These are phyloP conservation scores for Sporothrix luriei DNA, from an alignment of 2,329 filamentous ascomycete genomes.

Conservation along the genomic window DNA sequence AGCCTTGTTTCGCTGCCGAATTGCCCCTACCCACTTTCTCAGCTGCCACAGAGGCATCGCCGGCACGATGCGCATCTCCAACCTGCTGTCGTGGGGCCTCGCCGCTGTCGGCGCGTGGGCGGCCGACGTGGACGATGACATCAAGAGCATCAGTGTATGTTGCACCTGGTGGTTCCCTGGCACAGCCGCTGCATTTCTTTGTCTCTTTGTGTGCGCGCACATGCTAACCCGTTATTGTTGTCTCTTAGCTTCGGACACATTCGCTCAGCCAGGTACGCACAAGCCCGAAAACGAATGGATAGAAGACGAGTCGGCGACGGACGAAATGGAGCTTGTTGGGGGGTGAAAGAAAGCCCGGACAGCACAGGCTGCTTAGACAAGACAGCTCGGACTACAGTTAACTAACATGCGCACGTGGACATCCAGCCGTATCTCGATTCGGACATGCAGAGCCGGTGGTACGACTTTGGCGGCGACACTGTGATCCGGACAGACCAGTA, in stretches of 20 bases:
- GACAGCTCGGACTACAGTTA: background rate
- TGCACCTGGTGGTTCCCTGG: background rate
- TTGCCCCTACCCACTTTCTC: background rate
- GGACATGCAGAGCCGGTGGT: slow-evolving; percentile 98
- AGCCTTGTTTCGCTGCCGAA: background rate
- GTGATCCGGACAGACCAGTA: slow-evolving; percentile 78
- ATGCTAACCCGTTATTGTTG: slow-evolving; percentile 34
- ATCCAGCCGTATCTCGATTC: slow-evolving; percentile 90
- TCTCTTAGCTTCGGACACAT: slow-evolving; percentile 77
- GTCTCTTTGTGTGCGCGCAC: slow-evolving; percentile 1
- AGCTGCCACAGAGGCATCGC: slow-evolving; percentile 20
- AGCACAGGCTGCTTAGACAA: too few relatives aligned
- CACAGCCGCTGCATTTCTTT: background rate
- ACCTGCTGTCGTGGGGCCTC: slow-evolving; percentile 53
- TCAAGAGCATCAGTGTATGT: slow-evolving; percentile 51
- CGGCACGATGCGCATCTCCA: slow-evolving; percentile 51
- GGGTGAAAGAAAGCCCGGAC: background rate
- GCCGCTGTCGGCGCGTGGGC: slow-evolving; percentile 53
- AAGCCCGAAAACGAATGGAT: background rate
- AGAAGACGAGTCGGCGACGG: background rate
- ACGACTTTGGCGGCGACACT: slow-evolving; percentile 96
- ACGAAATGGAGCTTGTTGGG: background rate
- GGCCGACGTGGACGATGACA: slow-evolving; percentile 50
- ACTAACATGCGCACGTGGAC: background rate
- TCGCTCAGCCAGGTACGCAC: slow-evolving; percentile 72